Base-by-base conservation (phyloP, 2,329 filamentous ascomycete species). In the Fusarium virguliforme region DNA sequence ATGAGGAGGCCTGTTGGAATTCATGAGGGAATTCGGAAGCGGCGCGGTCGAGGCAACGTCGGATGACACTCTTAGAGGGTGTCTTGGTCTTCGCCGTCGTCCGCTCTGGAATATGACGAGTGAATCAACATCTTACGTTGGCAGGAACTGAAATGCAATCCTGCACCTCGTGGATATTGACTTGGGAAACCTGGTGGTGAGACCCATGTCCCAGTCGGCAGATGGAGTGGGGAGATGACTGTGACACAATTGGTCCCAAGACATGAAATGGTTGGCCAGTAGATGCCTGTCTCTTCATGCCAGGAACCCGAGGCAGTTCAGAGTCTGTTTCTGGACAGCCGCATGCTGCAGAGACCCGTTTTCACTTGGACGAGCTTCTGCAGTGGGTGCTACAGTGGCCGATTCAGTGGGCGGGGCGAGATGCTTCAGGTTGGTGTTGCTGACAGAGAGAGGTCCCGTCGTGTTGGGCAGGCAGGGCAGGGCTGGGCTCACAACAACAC, bases 281-380 rank as follows among this genome's bases (percentile, higher is more conserved):
- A 46, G 32, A 58, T 63, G 61, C 68, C 37, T 58, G 65, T 18
- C 58, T n/a, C n/a, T 28, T 54, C 58, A 69, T 71, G 68, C 51
- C 68, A 71, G 68, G 68, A 71, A 71, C 68, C 68, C 68, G 60
- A 71, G 38, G 67, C 64, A 61, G 26, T 54, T 58, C 56, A 48
- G 43, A 60, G 35, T 65, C 64, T 48, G 64, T 69, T 72, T 65
- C 64, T 65, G 56, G 68, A 59, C 24, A 60, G 68, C 71, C 68
- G 68, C 65, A 71, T 69, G 60, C n/a, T 54, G 59, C 54, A 46
- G 18, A 38, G 57, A 46, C 41, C 67, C 64, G 62, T 54, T 43
- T 22, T 40, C 51, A 30, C 8, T 53, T 38, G 65, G 35, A 38
- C 48, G 51, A 56, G 53, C 53, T 40, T 35, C 53, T 40, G 53